A percentile compares a stretch with the other conserved stretches of the same genome.
Conservation (phyloP, 768 basidiomycete species). For the Collybia sp. region DNA sequence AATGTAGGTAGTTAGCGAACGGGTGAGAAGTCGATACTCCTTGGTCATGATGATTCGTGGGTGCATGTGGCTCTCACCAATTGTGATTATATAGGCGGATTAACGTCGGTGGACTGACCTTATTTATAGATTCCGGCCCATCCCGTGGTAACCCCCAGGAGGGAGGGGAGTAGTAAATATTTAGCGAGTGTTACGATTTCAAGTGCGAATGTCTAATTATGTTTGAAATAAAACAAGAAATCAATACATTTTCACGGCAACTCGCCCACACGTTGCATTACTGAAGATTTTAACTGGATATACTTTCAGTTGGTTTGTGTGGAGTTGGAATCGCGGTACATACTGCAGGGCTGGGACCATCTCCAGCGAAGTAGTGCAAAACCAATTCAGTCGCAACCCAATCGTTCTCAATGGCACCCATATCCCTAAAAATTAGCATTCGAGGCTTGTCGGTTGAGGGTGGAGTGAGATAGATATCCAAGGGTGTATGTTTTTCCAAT, state of each 20-base stretch:
- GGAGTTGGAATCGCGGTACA: constrained; percentile 16
- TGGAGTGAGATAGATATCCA: constrained; percentile 65
- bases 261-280: constrained; percentile 32
- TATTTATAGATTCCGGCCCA: too few species aligned
- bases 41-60: not conserved
- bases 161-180: too few species aligned
- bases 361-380: constrained; percentile 69
- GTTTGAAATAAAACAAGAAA: too few species aligned
- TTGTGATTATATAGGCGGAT: too few species aligned
- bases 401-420: constrained; percentile 66
- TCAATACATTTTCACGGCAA: constrained; percentile 10
- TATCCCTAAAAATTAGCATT: constrained; percentile 60
- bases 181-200: too few species aligned
- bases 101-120: too few species aligned
- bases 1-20: not conserved
- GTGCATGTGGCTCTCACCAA: too few species aligned
- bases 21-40: not conserved
- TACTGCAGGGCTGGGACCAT: constrained; percentile 69
- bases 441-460: constrained; percentile 50
- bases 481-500: constrained; percentile 58
- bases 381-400: constrained; percentile 77
- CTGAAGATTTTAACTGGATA: constrained; percentile 46
- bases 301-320: not conserved
- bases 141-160: not conserved
- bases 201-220: too few species aligned